These are phyloP conservation scores for Emmonsia crescens DNA, from an alignment of 2,329 filamentous ascomycete genomes.

Conservation along the genomic window DNA sequence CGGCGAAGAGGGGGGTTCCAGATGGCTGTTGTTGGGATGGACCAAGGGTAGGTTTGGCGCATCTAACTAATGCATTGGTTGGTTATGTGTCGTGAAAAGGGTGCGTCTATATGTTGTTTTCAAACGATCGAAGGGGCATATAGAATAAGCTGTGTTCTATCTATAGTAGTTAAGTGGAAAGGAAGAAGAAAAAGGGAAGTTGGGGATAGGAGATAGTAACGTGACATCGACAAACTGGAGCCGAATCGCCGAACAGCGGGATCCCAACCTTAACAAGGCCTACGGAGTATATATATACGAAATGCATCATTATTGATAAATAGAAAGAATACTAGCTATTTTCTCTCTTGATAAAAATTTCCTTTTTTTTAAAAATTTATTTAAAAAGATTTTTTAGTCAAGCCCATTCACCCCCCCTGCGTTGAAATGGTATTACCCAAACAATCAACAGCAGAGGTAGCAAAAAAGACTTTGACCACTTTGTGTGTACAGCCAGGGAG, in stretches of 20 bases:
- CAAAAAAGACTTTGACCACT: too few species aligned
- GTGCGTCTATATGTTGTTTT: neutral
- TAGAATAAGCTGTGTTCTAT: neutral
- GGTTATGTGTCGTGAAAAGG: neutral
- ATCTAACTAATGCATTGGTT: neutral
- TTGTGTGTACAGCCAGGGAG: too few species aligned
- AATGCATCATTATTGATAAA: too few species aligned
- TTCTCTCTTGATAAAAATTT: slow-evolving; percentile 2
- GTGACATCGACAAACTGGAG: neutral
- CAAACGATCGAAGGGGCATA: neutral
- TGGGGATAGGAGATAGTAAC: neutral
- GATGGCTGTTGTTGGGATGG: neutral
- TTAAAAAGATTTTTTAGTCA: slow-evolving; percentile 2
- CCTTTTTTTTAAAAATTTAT: neutral
- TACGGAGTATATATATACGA: too few species aligned
- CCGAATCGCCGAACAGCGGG: too few species aligned
- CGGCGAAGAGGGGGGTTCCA: neutral
- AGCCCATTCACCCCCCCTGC: neutral
- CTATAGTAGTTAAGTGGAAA: neutral
- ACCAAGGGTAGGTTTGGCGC: neutral
- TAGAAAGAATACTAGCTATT: neutral
- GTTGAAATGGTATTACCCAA: neutral
- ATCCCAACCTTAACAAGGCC: too few species aligned
- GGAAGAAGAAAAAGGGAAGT: neutral
- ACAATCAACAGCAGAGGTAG: too few species aligned